phyloP scores from a whole-genome alignment of 2,329 filamentous ascomycete genomes.

The Penicillium capsulatum region DNA sequence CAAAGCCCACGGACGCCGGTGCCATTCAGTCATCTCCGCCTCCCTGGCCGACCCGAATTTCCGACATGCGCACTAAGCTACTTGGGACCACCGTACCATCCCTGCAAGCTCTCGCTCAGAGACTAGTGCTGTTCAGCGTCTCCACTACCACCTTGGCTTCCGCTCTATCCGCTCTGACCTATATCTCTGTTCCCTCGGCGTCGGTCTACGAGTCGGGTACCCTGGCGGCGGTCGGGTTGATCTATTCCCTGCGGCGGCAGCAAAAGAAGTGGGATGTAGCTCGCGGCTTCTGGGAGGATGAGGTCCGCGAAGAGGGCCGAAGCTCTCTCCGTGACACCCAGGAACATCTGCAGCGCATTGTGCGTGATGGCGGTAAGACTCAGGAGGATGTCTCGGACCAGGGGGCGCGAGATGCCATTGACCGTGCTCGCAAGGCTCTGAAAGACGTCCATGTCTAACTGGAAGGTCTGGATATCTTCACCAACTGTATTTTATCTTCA shows the following conservation, averaged over 20 bases:
- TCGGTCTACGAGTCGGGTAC: constrained; percentile 56
- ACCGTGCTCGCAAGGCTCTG: constrained; percentile 46
- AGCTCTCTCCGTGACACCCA: constrained; percentile 54
- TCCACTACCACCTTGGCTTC: constrained; percentile 64
- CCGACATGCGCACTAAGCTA: constrained; percentile 64
- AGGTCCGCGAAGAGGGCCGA: constrained; percentile 55
- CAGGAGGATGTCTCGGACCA: constrained; percentile 37
- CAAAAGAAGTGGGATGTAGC: constrained; percentile 57
- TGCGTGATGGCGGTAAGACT: constrained; percentile 43
- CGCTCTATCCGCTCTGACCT: constrained; percentile 54
- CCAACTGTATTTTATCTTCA: constrained; percentile 16
- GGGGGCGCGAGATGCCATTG: constrained; percentile 44
- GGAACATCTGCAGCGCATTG: constrained; percentile 44
- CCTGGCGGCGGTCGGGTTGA: constrained; percentile 56
- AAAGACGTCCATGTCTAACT: constrained; percentile 28
- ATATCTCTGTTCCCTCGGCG: constrained; percentile 50
- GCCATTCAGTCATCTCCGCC: constrained; percentile 9
- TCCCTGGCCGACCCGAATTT: constrained; percentile 72
- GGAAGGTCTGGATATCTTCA: constrained; percentile 3
- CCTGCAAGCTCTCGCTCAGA: constrained; percentile 68
- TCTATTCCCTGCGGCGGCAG: constrained; percentile 54
- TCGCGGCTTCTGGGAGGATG: constrained; percentile 49
- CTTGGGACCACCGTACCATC: constrained; percentile 64
- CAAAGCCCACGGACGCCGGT: constrained; percentile 7
- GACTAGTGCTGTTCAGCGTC: constrained; percentile 68